These are phyloP conservation scores for Neolentinus lepideus DNA, from an alignment of 1,284 basidiomycete species.

Conservation along the genomic window DNA sequence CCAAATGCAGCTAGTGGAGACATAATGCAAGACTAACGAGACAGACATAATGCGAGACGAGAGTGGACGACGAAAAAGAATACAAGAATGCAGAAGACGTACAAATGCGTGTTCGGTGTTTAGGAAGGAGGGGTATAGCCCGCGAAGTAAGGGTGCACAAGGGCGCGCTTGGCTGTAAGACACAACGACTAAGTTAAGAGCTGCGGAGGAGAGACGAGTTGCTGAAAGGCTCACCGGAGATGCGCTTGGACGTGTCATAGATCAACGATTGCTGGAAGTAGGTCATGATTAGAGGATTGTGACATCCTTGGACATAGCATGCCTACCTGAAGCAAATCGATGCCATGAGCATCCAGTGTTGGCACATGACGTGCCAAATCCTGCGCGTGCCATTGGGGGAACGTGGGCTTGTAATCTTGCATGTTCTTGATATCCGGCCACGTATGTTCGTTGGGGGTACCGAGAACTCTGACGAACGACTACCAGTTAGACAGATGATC, in stretches of 20 bases:
- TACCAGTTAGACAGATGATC: neutral
- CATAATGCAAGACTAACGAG: neutral
- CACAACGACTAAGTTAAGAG: neutral
- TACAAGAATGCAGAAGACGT: neutral
- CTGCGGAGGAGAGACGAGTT: conserved; percentile 1
- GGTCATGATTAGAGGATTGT: neutral
- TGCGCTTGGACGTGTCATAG: conserved; percentile 92
- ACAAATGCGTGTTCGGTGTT: neutral
- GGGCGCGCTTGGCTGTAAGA: conserved; percentile 72
- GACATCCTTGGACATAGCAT: neutral
- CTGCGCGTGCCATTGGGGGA: conserved; percentile 87
- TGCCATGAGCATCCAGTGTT: conserved; percentile 61
- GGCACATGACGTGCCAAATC: conserved; percentile 65
- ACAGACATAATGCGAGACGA: neutral
- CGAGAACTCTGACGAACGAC: conserved; percentile 61
- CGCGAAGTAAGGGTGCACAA: conserved; percentile 78
- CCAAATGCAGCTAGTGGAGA: neutral
- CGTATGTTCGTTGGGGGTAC: conserved; percentile 88
- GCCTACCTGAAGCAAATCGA: conserved; percentile 73
- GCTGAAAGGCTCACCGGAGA: conserved; percentile 67
- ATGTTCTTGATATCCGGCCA: conserved; percentile 91
- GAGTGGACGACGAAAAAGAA: neutral
- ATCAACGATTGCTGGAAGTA: conserved; percentile 64
- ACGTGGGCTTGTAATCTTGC: conserved; percentile 95
- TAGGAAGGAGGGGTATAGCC: conserved; percentile 31